Evolutionary conservation across 176 grass and related monocot genomes (phyloP), one percentile per base, ranked within the genome.

Genomic region (Tuctoria greenei): DNA sequence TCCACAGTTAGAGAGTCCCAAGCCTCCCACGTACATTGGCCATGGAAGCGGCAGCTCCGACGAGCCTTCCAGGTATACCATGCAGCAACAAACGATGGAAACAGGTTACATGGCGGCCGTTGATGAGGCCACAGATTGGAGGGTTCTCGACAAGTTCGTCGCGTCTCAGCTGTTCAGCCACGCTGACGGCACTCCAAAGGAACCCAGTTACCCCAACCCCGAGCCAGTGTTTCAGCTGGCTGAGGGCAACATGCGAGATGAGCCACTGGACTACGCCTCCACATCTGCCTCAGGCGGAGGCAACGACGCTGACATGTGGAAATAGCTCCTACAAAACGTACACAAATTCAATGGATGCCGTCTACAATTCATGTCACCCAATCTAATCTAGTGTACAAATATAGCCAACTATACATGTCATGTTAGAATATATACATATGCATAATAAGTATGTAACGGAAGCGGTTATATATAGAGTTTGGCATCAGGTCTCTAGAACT

Each of bases 101-200:
- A 39, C 58, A 2, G 81, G 68, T 38, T 84, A 80, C 86, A 59
- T 80, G 73, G 12, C 52, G 35, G 37, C 57, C 13, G 51, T 9
- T 8, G 86, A 88, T 12, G 71, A 66, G 5, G 73, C 72, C 64
- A 82, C 77, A 0, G 95, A 98, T 17, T 98, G 95, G 95, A 98
- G 91, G 82, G 72, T 90, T 31, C 79, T 98, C 11, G 95, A 98
- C 74, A 90, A 90, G 46, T 86, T 98, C 39, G 91, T 98, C 14
- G 91, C 91, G 2, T 98, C 95, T 73, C 91, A 98, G 58, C 72
- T 98, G 67, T 71, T 92, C 83, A 98, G 82, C 81, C 79, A 93
- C 59, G 77, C 49, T 23, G 79, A 90, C 41, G 57, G 44, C 46
- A 24, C 74, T 36, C 45, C 74, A 0, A 88, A 89, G 76, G 88